phyloP scores from a whole-genome alignment of 768 basidiomycete species.

The Leccinum fibrillosum region DNA sequence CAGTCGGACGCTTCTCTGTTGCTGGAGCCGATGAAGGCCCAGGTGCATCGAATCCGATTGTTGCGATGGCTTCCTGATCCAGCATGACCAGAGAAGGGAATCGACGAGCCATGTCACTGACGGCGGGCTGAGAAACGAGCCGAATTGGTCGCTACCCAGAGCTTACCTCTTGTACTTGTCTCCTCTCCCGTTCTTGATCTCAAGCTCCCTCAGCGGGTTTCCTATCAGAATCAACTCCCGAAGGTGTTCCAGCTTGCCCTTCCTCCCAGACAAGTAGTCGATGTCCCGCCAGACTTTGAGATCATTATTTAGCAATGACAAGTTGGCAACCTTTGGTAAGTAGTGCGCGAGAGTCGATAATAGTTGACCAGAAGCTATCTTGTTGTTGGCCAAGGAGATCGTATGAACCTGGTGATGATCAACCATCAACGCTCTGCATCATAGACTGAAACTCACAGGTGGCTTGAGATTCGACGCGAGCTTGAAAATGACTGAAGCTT shows the following conservation, averaged over 20 bases:
- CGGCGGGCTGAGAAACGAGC: slow-evolving; percentile 7
- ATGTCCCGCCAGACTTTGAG: slow-evolving; percentile 69
- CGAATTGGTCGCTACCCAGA: not conserved
- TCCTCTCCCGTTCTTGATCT: slow-evolving; percentile 51
- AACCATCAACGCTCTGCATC: not conserved
- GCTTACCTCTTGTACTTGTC: slow-evolving; percentile 70
- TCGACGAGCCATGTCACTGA: slow-evolving; percentile 75
- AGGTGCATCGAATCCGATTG: slow-evolving; percentile 76
- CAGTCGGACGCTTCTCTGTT: slow-evolving; percentile 41
- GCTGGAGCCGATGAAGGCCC: slow-evolving; percentile 44
- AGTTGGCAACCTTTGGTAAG: slow-evolving; percentile 74
- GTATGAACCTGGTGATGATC: slow-evolving; percentile 57
- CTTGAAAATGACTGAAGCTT: slow-evolving; percentile 86
- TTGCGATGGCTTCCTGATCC: slow-evolving; percentile 75
- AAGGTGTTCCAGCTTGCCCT: slow-evolving; percentile 57
- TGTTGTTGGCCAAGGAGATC: slow-evolving; percentile 80
- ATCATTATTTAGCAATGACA: slow-evolving; percentile 78
- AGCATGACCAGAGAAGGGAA: slow-evolving; percentile 82
- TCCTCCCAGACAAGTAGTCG: slow-evolving; percentile 55
- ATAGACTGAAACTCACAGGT: slow-evolving; percentile 41
- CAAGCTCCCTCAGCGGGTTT: slow-evolving; percentile 69
- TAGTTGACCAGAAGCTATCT: slow-evolving; percentile 56
- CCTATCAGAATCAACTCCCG: slow-evolving; percentile 73
- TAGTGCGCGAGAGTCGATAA: slow-evolving; percentile 65
- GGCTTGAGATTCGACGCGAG: slow-evolving; percentile 77